Evolutionary conservation across 1,284 basidiomycete species (phyloP).

Genomic region (Malassezia cuniculi): DNA sequence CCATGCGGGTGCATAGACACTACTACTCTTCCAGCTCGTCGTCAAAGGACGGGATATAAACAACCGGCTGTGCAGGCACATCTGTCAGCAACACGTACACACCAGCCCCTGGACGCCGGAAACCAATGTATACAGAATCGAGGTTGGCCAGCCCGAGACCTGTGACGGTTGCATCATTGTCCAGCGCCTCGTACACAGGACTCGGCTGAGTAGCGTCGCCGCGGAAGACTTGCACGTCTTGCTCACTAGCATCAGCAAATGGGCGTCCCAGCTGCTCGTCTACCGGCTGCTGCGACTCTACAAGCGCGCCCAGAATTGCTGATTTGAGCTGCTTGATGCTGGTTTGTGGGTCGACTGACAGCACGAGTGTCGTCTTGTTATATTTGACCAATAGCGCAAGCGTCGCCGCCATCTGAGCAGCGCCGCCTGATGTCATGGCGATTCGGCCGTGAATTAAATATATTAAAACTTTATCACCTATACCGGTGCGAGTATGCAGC

Average conservation of each 20-base stretch:
- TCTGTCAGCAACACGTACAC: slow-evolving; percentile 1
- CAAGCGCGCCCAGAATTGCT: slow-evolving; percentile 2
- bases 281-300: slow-evolving; percentile 4
- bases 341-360: slow-evolving; percentile 1
- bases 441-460: no score
- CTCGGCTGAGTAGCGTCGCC: background rate
- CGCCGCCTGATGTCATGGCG: no score
- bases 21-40: slow-evolving; percentile 3
- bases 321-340: slow-evolving; percentile 4
- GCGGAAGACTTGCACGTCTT: slow-evolving; percentile 5
- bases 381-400: slow-evolving; percentile 8
- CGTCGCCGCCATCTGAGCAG: no score
- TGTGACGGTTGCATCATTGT: slow-evolving; percentile 2
- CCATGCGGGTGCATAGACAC: no score
- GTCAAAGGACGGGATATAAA: slow-evolving; percentile 9
- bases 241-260: slow-evolving; percentile 1
- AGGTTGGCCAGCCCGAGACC: slow-evolving; percentile 2
- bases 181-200: background rate
- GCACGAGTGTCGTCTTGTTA: slow-evolving; percentile 7
- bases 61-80: slow-evolving; percentile 1
- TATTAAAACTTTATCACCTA: no score
- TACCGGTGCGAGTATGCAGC: no score
- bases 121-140: slow-evolving; percentile 9
- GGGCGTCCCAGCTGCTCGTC: slow-evolving; percentile 2
- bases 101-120: slow-evolving; percentile 1